A percentile compares a stretch with the other conserved stretches of the same genome.
These are phyloP conservation scores for Takashimella tepidaria DNA, from an alignment of 1,284 basidiomycete genomes.

Conservation along the genomic window DNA sequence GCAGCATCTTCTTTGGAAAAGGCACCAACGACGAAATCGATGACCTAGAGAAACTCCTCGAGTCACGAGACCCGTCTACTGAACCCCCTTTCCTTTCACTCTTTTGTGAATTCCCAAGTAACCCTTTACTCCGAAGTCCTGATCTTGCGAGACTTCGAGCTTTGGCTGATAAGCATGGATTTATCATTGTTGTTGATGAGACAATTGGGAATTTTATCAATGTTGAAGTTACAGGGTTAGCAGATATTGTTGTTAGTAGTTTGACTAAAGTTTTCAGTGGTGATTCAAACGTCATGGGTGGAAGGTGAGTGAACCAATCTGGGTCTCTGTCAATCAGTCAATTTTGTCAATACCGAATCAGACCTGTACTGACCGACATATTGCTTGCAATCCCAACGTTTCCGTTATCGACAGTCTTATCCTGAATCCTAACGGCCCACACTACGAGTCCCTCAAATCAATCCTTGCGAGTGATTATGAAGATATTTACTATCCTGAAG, in stretches of 20 bases:
- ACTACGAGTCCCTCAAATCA: constrained; percentile 63
- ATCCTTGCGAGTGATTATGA: constrained; percentile 65
- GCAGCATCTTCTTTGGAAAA: constrained; percentile 82
- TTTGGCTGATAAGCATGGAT: constrained; percentile 83
- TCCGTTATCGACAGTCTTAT: no score
- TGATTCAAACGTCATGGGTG: constrained; percentile 95
- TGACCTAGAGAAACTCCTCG: constrained; percentile 62
- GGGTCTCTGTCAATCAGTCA: no score
- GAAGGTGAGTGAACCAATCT: no score
- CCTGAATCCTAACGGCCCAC: constrained; percentile 70
- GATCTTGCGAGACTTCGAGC: constrained; percentile 71
- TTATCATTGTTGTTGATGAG: constrained; percentile 88
- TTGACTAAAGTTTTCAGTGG: constrained; percentile 95
- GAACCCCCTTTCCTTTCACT: constrained; percentile 32
- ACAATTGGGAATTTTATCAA: constrained; percentile 96
- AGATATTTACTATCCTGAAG: constrained; percentile 84
- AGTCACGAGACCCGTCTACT: constrained; percentile 28
- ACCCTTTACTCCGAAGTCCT: constrained; percentile 81
- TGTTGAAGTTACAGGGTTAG: constrained; percentile 82
- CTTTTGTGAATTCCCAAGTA: constrained; percentile 85
- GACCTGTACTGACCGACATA: no score
- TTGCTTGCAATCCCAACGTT: no score
- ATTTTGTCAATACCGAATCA: no score
- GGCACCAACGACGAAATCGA: constrained; percentile 74
- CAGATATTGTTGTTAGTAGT: constrained; percentile 90